A percentile compares a stretch with the other conserved stretches of the same genome.
These are phyloP conservation scores for Bidens hawaiensis DNA, from an alignment of 140 eudicot genomes.

Conservation along the genomic window DNA sequence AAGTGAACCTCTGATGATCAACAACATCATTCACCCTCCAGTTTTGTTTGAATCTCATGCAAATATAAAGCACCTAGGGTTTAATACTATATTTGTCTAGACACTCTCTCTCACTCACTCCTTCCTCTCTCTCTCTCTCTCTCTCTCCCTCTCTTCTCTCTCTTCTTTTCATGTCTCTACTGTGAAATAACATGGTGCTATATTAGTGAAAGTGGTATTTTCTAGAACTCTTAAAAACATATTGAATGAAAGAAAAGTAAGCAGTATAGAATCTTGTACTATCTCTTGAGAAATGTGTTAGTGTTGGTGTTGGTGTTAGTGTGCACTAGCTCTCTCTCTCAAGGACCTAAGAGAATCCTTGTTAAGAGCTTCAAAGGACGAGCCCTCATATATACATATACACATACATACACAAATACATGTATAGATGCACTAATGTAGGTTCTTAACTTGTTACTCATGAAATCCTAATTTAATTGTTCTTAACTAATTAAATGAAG, in stretches of 20 bases:
- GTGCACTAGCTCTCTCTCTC: constrained; percentile 40
- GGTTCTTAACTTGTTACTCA: too few relatives aligned
- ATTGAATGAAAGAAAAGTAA: constrained; percentile 36
- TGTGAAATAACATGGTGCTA: constrained; percentile 30
- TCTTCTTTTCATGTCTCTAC: constrained; percentile 15
- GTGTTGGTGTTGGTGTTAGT: constrained; percentile 34
- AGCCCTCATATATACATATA: constrained; percentile 23
- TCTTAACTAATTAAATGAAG: too few relatives aligned
- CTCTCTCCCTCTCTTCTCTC: constrained; percentile 3
- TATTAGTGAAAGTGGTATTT: constrained; percentile 22
- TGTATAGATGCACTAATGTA: background rate
- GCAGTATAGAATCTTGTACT: constrained; percentile 49
- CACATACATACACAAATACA: background rate
- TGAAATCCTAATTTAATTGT: too few relatives aligned
- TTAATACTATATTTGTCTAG: constrained; percentile 33
- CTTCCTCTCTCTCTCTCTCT: background rate
- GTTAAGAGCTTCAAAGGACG: constrained; percentile 44
- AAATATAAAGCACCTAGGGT: constrained; percentile 22
- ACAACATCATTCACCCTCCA: constrained; percentile 39
- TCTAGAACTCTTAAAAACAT: constrained; percentile 32
- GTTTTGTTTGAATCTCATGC: constrained; percentile 54
- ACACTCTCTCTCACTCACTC: background rate
- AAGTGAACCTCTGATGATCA: constrained; percentile 29
- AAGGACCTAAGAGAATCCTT: constrained; percentile 40
- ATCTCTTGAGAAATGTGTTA: constrained; percentile 47